Base-by-base conservation (phyloP, 2,329 filamentous ascomycete genomes). In the Davidsoniella eucalypti region DNA sequence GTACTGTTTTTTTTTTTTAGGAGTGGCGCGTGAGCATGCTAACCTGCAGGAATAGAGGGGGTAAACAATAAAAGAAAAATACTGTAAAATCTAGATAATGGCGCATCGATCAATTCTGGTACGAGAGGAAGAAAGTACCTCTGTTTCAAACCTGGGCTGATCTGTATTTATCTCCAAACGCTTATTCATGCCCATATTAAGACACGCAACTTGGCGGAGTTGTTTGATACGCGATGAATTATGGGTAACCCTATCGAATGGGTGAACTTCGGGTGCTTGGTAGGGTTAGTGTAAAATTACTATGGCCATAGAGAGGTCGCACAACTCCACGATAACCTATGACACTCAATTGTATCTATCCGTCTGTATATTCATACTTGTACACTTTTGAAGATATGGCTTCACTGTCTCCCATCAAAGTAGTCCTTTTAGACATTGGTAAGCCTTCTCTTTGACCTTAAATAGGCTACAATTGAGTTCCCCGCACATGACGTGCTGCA, bases 361-460 rank as follows among this genome's bases (percentile, higher is more conserved):
- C 25, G 25, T 23, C 18, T 25, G 25, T 17, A 9, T 7, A 43
- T 18, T 3, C 5, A 23, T 1, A 23, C 21, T 5, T 18, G 3
- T 40, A 36, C 16, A 18, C n/a, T 23, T 12, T 40, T 9, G 42
- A 36, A 40, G 9, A 16, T n/a, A 17, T 25, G 25, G 7, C 25
- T 23, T 40, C 9, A 12, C 12, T 51, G 16, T 49, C 49, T 26
- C 53, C 55, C 40, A 58, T 69, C 49, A 69, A 70, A 58, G 67
- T 70, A 36, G 65, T 75, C 57, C 61, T 78, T 58, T 69, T 78
- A 56, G 73, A 77, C 61, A 77, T 78, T 60, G 74, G 74, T 78
- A 67, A 68, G 69, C 64, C 54, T 54, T 26, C 10, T 3, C 42
- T 36, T 53, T 37, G 12, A 17, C 14, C 18, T 9, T 12, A 3